Percentiles rank a stretch among this genome's conserved stretches.
These are phyloP conservation scores for Phalaenopsis equestris DNA, from an alignment of 106 monocot species.

Conservation along the genomic window DNA sequence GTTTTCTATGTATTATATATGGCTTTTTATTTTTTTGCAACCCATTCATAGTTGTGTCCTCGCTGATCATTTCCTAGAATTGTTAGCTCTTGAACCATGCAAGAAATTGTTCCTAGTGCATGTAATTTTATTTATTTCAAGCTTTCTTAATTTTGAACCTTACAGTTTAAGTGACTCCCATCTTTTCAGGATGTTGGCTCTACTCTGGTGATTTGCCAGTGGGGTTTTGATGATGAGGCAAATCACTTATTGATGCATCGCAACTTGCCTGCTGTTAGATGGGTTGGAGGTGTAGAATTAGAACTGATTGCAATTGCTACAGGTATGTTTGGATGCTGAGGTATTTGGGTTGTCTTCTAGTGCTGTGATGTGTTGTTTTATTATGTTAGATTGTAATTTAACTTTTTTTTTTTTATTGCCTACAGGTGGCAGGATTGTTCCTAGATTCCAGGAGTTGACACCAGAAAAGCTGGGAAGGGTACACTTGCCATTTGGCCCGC, in stretches of 20 bases:
- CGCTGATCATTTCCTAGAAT: background rate
- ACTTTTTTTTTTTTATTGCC: background rate
- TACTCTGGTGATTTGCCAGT: constrained; percentile 95
- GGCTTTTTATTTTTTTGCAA: background rate
- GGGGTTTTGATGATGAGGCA: constrained; percentile 99
- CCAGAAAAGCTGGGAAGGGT: constrained; percentile 96
- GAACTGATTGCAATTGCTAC: constrained; percentile 99
- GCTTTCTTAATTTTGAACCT: background rate
- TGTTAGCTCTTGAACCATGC: background rate
- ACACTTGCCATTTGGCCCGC: background rate
- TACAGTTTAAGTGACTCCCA: constrained; percentile 3
- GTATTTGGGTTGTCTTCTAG: background rate
- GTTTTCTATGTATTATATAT: too few relatives aligned
- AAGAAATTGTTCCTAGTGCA: background rate
- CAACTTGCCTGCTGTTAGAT: constrained; percentile 97
- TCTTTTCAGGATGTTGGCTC: constrained; percentile 86
- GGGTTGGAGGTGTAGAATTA: constrained; percentile 99
- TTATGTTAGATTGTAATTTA: background rate
- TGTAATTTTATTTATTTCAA: background rate
- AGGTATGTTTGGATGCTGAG: constrained; percentile 29
- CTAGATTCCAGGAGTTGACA: constrained; percentile 90
- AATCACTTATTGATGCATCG: constrained; percentile 97
- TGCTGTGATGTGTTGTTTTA: background rate
- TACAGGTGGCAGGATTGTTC: constrained; percentile 97
- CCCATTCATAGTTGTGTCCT: background rate